Percentiles rank a stretch among this genome's conserved stretches.
Evolutionary conservation across 164 flowering plant genomes (phyloP).

Genomic region (Euptelea pleiosperma): DNA sequence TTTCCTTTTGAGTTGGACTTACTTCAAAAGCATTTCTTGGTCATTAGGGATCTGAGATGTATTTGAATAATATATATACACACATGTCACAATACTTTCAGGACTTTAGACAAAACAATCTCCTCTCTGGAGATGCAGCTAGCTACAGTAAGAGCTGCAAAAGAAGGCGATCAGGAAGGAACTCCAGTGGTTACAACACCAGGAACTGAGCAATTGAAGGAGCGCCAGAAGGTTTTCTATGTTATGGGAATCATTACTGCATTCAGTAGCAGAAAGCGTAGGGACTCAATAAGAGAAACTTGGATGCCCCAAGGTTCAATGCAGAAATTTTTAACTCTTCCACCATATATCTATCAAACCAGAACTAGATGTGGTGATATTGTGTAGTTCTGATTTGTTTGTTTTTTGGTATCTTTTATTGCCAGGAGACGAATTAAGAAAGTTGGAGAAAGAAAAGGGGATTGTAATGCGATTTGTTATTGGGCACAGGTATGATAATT

Average conservation of each 20-base stretch:
- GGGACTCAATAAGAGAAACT: constrained; percentile 84
- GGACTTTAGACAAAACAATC: constrained; percentile 83
- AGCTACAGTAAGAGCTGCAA: constrained; percentile 73
- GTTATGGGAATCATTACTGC: constrained; percentile 97
- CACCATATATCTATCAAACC: background rate
- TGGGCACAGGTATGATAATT: constrained; percentile 72
- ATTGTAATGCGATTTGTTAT: constrained; percentile 86
- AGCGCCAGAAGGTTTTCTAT: constrained; percentile 63
- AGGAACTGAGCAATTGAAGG: constrained; percentile 31
- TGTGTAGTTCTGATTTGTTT: background rate
- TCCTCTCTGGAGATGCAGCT: constrained; percentile 82
- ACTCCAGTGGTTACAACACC: constrained; percentile 35
- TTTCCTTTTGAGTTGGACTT: background rate
- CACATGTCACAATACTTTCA: constrained; percentile 30
- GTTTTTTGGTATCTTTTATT: constrained; percentile 6
- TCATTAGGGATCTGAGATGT: background rate
- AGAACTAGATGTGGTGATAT: constrained; percentile 1
- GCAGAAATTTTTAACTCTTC: background rate
- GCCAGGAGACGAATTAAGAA: constrained; percentile 58
- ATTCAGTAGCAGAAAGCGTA: constrained; percentile 84
- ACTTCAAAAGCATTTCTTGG: background rate
- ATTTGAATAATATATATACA: constrained; percentile 1
- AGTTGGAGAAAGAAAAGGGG: constrained; percentile 79
- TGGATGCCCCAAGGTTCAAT: constrained; percentile 92
- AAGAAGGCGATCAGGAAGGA: constrained; percentile 38